Evolutionary conservation across 192 early-diverging fungal species (phyloP), one percentile per base, ranked within the genome.

Genomic region (Backusella liffmaniae): DNA sequence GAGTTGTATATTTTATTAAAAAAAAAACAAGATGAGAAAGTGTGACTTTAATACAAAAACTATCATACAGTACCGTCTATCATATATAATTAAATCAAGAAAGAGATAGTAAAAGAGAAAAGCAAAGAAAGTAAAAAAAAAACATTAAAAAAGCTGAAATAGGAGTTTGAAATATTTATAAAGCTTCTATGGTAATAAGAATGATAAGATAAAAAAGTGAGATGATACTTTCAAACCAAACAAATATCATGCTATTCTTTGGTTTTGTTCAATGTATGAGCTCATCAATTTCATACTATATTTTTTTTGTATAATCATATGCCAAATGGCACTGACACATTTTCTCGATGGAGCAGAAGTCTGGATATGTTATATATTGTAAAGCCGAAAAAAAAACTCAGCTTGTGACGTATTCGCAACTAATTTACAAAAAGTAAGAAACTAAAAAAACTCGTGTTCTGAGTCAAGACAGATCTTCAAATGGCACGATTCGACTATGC

Each of bases 401-500:
- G 56, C 26, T 62, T 29, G 56, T 62, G 56, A 62, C 56, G 56
- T 62, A 62, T 37, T 46, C 34, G 16, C 15, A 4, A 44, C 16
- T 76, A 34, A 32, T 15, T 77, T 72, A 37, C 13, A 42, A 53
- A 62, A 29, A 12, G 56, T 23, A 29, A 29, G 12, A 62, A 70
- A 29, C 26, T 41, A 29, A 21, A 21, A 34, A 76, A 32, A 32
- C 29, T 36, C 30, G 30, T 36, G 49, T 21, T n/a, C 18, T 10
- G 26, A 62, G 56, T 26, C 56, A 62, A 62, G 3, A 23, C 26
- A 62, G 56, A 62, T 62, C 56, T 29, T 62, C 7, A 62, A 26
- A 81, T 81, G 80, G 29, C 66, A 23, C 66, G 67, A 29, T 74
- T 77, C 46, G 75, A 81, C 49, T 73, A 68, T 21, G 66, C 32